Evolutionary conservation across 1,284 basidiomycete genomes (phyloP).

Genomic region (Macrocybe sp.): DNA sequence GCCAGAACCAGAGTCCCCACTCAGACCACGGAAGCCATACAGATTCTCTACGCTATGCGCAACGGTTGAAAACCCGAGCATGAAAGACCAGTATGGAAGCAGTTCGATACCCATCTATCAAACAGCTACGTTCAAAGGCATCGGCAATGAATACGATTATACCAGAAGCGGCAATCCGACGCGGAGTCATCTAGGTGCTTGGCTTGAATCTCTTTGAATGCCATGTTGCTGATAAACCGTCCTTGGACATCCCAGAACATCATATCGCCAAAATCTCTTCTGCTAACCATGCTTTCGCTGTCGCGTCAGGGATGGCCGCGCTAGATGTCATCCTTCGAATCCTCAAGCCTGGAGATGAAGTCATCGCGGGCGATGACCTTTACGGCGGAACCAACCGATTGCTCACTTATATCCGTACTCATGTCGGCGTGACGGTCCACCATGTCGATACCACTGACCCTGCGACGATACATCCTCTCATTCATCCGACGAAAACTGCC

Average conservation of each 20-base stretch:
- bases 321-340: constrained; percentile 93
- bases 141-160: constrained; percentile 91
- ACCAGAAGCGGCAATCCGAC: constrained; percentile 96
- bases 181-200: constrained; percentile 85
- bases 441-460: constrained; percentile 93
- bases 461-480: constrained; percentile 54
- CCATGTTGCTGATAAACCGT: constrained; percentile 3
- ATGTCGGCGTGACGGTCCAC: constrained; percentile 87
- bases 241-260: constrained; percentile 58
- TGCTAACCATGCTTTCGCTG: constrained; percentile 83
- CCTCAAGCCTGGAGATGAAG: constrained; percentile 90
- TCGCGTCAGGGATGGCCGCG: constrained; percentile 97
- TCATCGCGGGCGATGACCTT: constrained; percentile 96
- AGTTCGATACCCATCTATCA: constrained; percentile 97
- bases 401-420: constrained; percentile 83
- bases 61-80: constrained; percentile 82
- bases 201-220: neutral
- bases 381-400: constrained; percentile 98
- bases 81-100: constrained; percentile 95
- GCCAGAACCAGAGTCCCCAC: constrained; percentile 72
- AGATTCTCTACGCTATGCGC: constrained; percentile 85
- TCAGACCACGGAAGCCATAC: constrained; percentile 63
- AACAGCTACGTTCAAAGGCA: constrained; percentile 96
- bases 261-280: constrained; percentile 94
- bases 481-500: constrained; percentile 69